Percentiles rank a stretch among this genome's conserved stretches.
Conservation (phyloP, 345 rosid genomes). For the Eucalyptus sp. region DNA sequence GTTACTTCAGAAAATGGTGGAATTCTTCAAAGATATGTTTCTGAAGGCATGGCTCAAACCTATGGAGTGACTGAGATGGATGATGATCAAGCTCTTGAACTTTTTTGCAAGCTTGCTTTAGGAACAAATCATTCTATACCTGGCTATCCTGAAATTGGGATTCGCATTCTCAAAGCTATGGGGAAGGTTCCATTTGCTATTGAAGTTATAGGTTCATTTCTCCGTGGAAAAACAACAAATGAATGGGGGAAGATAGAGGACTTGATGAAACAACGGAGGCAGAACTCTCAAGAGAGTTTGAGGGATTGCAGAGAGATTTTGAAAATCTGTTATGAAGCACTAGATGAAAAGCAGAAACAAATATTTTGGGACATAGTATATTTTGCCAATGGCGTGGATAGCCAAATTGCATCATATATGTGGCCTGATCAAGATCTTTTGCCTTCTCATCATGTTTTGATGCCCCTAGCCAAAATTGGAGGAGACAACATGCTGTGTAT, state of each 20-base stretch:
- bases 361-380: too few relatives aligned
- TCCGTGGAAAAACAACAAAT: not conserved
- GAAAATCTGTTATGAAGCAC: too few relatives aligned
- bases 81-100: not conserved
- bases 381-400: too few relatives aligned
- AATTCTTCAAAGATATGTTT: rapidly evolving
- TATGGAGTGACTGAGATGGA: not conserved
- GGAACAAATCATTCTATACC: not conserved
- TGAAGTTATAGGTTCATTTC: not conserved
- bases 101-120: not conserved
- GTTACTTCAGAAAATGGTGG: not conserved
- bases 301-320: too few relatives aligned
- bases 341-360: too few relatives aligned
- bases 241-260: not conserved
- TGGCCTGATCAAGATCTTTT: too few relatives aligned
- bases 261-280: not conserved
- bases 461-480: too few relatives aligned
- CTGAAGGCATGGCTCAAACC: rapidly evolving
- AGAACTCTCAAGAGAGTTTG: too few relatives aligned
- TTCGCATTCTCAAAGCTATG: not conserved
- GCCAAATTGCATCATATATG: too few relatives aligned
- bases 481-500: too few relatives aligned
- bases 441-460: too few relatives aligned
- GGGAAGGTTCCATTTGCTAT: not conserved
- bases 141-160: not conserved